Evolutionary conservation across 495 filamentous ascomycete species (phyloP).

Genomic region (Astrothelium subdiscretum): DNA sequence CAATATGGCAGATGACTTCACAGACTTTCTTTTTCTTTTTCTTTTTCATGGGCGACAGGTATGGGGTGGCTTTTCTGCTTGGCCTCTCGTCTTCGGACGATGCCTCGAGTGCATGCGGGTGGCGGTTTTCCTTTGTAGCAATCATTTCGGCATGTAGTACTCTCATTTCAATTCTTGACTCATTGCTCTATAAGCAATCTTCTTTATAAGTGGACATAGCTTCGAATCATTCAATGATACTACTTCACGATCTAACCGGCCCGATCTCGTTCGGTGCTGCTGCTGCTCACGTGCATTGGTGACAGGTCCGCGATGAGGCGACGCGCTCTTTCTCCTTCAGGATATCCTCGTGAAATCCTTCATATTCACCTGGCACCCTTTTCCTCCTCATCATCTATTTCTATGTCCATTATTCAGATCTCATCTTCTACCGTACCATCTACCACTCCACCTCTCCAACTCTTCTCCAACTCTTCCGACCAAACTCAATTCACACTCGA

Average conservation of each 20-base stretch:
- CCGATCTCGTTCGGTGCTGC: background rate
- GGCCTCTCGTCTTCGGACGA: background rate
- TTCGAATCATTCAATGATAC: background rate
- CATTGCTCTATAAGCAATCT: background rate
- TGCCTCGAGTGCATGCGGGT: background rate
- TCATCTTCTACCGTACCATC: background rate
- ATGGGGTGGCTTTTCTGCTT: background rate
- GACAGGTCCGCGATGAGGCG: background rate
- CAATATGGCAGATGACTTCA: background rate
- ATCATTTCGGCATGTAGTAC: background rate
- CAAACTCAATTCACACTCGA: too few relatives aligned
- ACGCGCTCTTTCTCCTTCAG: background rate
- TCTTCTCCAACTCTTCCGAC: too few relatives aligned
- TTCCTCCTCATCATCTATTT: background rate
- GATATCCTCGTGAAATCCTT: background rate
- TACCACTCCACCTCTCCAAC: too few relatives aligned
- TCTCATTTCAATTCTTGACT: background rate
- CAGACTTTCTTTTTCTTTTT: background rate
- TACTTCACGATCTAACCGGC: background rate
- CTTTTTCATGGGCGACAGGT: background rate
- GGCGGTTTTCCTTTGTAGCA: background rate
- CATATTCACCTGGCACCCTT: background rate
- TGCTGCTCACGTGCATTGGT: background rate
- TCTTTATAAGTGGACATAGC: background rate
- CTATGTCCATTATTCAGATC: background rate